phyloP scores from a whole-genome alignment of 768 basidiomycete species.

The Boletellus ananas region DNA sequence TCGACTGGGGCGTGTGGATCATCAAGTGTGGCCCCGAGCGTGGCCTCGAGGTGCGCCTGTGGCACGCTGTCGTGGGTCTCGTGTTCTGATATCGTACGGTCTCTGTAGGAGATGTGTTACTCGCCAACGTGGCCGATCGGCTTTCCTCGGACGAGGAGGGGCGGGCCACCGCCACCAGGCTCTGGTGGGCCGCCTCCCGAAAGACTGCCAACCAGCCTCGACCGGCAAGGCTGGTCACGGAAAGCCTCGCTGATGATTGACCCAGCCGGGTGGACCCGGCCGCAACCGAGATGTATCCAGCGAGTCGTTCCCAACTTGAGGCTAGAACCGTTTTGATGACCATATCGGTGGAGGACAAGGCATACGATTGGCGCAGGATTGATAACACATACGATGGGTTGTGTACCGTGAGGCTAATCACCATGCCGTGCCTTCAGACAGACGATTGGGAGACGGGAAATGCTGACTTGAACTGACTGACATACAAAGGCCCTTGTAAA shows the following conservation, averaged over 20 bases:
- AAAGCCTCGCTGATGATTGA: neutral
- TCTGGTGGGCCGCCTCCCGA: neutral
- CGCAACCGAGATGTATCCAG: conserved; percentile 8
- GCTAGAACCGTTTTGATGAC: too few species aligned
- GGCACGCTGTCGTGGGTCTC: too few species aligned
- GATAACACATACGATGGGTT: too few species aligned
- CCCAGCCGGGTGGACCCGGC: neutral
- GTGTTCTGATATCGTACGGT: neutral
- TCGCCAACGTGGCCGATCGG: neutral
- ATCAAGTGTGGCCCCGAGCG: neutral
- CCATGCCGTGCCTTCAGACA: too few species aligned
- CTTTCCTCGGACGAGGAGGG: neutral
- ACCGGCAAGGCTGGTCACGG: neutral
- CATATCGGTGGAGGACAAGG: too few species aligned
- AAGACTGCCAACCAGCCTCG: neutral
- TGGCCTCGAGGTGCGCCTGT: neutral
- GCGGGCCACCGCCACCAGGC: neutral
- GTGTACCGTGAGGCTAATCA: too few species aligned
- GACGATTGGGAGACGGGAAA: too few species aligned
- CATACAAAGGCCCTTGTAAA: too few species aligned
- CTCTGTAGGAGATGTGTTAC: neutral
- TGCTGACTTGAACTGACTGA: too few species aligned
- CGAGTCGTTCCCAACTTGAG: neutral
- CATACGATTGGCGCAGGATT: too few species aligned
- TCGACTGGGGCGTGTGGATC: neutral